Base-by-base conservation (phyloP, 805 yeast species). In the Yueomyces sp. region DNA sequence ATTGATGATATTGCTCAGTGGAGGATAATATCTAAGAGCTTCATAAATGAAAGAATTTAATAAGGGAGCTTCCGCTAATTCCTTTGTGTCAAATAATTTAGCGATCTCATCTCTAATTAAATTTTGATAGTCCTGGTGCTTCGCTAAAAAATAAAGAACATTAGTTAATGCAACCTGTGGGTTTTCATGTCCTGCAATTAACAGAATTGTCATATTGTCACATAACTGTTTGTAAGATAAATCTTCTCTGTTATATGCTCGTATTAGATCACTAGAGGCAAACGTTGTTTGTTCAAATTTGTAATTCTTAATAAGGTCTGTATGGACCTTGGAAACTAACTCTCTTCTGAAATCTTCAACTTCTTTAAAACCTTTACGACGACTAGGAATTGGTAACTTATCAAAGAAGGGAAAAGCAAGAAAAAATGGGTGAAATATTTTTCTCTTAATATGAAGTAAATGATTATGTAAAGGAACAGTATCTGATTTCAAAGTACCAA, bases 121-220 rank as follows among this genome's bases (percentile, higher is more conserved):
- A 3, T 54, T 45, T 55, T 81, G 88, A 49, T 73, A 65, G 1
- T 57, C 42, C 12, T 26, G 58, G 48, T 68, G 42, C 45, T 74
- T 76, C 1, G 72, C 74, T 29, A 76, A 49, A 11, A 72, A 48
- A 45, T 68, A 76, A 2, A 76, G 48, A 4, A 70, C 51, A 0
- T 78, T 71, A 1, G 72, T 65, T 47, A 76, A 50, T 8, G 76
- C 55, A 28, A 77, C 52, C 46, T 74, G 76, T 0, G 82, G 82
- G 47, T 77, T 77, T 49, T 77, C 82, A 54, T 77, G 82, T 0
- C 81, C 82, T 0, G 82, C 82, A 39, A 77, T 72, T 51, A 76
- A 55, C 3, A 74, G 61, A 19, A 77, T 76, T 6, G 74, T 69
- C 19, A 74, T 63, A 54, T 77, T 77, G 51, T 77, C 81, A 2